Conservation (phyloP, 1,284 basidiomycete species). For the Sparassis latifolia region DNA sequence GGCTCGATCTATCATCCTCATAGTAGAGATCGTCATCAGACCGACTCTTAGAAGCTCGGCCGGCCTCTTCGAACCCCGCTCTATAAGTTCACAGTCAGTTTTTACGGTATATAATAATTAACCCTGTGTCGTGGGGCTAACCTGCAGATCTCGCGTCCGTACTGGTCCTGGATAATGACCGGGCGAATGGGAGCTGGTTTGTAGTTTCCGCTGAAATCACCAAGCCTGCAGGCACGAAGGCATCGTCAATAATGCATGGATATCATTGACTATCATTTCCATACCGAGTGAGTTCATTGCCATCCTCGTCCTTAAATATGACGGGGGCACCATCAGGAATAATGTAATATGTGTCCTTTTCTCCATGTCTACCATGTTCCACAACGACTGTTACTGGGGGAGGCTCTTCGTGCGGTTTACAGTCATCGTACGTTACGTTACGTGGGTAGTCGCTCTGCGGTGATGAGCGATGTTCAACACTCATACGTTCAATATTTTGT, state of each 20-base stretch:
- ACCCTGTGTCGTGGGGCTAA: constrained; percentile 2
- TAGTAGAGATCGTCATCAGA: constrained; percentile 13
- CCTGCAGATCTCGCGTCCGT: constrained; percentile 25
- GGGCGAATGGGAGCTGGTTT: constrained; percentile 19
- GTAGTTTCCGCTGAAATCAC: constrained; percentile 24
- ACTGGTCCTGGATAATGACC: constrained; percentile 26
- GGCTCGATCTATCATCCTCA: constrained; percentile 8
- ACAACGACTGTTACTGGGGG: constrained; percentile 26
- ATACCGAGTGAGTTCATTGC: constrained; percentile 61
- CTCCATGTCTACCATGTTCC: constrained; percentile 22
- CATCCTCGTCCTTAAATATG: constrained; percentile 61
- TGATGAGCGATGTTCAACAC: no score
- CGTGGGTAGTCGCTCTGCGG: no score
- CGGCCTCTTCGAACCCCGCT: constrained; percentile 19
- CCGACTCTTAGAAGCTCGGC: constrained; percentile 15
- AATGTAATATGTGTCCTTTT: constrained; percentile 48
- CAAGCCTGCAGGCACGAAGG: constrained; percentile 14
- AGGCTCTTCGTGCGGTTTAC: constrained; percentile 13
- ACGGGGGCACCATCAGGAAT: constrained; percentile 60
- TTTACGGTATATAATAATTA: not conserved
- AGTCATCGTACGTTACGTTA: no score
- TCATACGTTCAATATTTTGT: no score
- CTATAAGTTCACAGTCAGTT: constrained; percentile 6
- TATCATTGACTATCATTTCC: not conserved
- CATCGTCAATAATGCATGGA: not conserved